Conservation (phyloP, 1,284 basidiomycete genomes). For the Tylopilus sp. region DNA sequence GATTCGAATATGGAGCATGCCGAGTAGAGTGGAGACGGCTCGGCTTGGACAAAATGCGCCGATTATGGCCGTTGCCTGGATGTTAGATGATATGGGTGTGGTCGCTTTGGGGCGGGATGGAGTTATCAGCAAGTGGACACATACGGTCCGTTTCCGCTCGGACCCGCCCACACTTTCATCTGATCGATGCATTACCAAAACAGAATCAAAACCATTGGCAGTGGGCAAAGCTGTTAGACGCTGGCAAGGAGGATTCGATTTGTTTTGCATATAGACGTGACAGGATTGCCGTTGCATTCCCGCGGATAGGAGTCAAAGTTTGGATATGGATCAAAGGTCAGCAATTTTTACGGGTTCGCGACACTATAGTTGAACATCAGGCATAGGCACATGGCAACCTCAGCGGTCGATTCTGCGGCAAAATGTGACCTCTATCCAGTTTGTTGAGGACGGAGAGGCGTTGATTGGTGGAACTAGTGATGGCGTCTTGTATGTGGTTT, state of each 20-base stretch:
- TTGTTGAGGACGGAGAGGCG: conserved; percentile 56
- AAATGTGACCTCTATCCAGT: conserved; percentile 58
- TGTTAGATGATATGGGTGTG: conserved; percentile 52
- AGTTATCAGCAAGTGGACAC: conserved; percentile 54
- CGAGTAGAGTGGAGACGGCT: conserved; percentile 30
- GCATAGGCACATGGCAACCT: conserved; percentile 51
- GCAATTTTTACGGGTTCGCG: conserved; percentile 1
- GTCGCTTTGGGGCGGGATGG: conserved; percentile 55
- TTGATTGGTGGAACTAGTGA: conserved; percentile 65
- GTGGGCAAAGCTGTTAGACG: conserved; percentile 51
- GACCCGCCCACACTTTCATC: not conserved
- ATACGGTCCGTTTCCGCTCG: conserved; percentile 39
- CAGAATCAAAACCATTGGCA: conserved; percentile 55
- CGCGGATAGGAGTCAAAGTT: conserved; percentile 54
- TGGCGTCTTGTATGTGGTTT: conserved; percentile 50
- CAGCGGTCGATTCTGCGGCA: conserved; percentile 58
- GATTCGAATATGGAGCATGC: conserved; percentile 50
- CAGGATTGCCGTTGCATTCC: conserved; percentile 59
- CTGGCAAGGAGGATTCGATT: conserved; percentile 43
- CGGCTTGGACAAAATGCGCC: conserved; percentile 38
- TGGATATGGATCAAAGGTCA: conserved; percentile 59
- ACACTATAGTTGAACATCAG: conserved; percentile 1
- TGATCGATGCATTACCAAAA: not conserved
- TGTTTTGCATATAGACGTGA: conserved; percentile 55
- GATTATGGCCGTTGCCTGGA: conserved; percentile 51